Evolutionary conservation across 2,329 filamentous ascomycete species (phyloP), one percentile per base, ranked within the genome.

Genomic region (Exophiala calicioides): DNA sequence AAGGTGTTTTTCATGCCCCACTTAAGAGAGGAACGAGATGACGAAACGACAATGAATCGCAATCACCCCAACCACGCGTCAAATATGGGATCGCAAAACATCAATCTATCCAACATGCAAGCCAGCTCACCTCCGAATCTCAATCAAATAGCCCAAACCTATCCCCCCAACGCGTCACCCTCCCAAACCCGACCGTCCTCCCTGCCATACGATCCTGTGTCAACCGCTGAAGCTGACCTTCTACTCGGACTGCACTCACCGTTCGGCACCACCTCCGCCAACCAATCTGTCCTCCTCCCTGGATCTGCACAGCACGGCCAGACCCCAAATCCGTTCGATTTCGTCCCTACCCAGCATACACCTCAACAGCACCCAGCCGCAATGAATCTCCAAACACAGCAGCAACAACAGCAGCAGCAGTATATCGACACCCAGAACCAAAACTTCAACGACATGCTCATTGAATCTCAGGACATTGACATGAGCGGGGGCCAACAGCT

Each of bases 391-490:
- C 35, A 4, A 12, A n/a, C n/a, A 50, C 10, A 57, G 58, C 18
- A 38, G 30, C 26, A 34, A 23, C 41, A 50, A 23, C 38, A 26
- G 26, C 43, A 44, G 27, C 51, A 47, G 24, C 34, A 40, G 8
- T 39, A 38, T 12, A 8, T 50, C 13, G 35, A 34, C 16, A 16
- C 19, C 12, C 38, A 45, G 27, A 40, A 35, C 23, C 32, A 52
- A 16, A 23, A 29, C 16, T 45, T 42, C 39, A 44, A 77, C 35
- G 68, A 70, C 53, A 84, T 90, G 68, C 82, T 86, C 52, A 87
- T 90, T 55, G 82, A 88, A 62, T 85, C 81, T 50, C 85, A 88
- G 53, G 85, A 90, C 55, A 81, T 91, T 24, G 85, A 90, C 54
- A 85, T 90, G 73, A 39, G 27, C 12, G 40, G 35, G 23, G 42